Base-by-base conservation (phyloP, 371 early-diverging fungal genomes). In the Circinella minor region DNA sequence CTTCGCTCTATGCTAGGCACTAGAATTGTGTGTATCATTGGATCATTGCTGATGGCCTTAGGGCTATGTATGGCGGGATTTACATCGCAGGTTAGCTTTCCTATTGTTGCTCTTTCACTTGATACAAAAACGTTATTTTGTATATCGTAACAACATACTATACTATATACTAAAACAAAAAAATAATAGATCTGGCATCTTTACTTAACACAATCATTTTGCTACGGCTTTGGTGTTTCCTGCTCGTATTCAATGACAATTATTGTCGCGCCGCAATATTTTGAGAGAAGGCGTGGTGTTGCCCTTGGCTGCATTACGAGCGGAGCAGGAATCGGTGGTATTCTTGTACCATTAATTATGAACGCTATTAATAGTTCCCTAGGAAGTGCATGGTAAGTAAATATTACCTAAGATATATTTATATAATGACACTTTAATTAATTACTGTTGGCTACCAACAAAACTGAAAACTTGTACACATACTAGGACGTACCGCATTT, bases 301-400 rank as follows among this genome's bases (percentile, higher is more conserved):
- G 95, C 93, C 13, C 85, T 90, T 0, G 96, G 94, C 1, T 82
- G 94, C 9, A 86, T 90, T 15, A 86, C 90, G 20, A 80, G 91
- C 70, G 95, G 94, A 11, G 81, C 88, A 4, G 92, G 93, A 17
- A 77, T 92, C 51, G 95, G 95, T 39, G 94, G 94, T 0, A 80
- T 93, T 3, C 82, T 86, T 15, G 79, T 93, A 70, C 84, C 90
- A 3, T 88, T 90, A 11, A 55, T 93, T 8, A 81, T 90, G 66
- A 88, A 86, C 18, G 71, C 78, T n/a, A 71, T 92, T 4, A 85
- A 93, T 61, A 72, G 77, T 18, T 67, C 55, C 15, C 66, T 91
- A 14, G 92, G 91, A 0, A 74, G 82, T 36, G 73, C 74, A 20
- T 90, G 88, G 87, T 78, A 86, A n/a, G n/a, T n/a, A 47, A 36